A percentile compares a stretch with the other conserved stretches of the same genome.
Evolutionary conservation across 495 filamentous ascomycete species (phyloP).

Genomic region (Podospora australis): DNA sequence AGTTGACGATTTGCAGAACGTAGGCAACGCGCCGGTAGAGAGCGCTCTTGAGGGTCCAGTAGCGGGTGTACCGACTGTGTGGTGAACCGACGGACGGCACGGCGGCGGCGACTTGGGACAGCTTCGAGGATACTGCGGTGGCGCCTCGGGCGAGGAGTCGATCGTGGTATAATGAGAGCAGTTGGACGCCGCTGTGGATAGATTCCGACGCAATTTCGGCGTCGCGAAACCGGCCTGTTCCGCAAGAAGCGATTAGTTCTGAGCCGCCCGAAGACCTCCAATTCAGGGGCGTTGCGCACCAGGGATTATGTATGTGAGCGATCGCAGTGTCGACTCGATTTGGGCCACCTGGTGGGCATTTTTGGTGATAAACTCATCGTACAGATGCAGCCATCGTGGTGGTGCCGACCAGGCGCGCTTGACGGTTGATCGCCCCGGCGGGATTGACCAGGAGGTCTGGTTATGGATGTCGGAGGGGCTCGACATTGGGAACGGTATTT

Average conservation of each 20-base stretch:
- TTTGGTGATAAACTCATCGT: constrained; percentile 88
- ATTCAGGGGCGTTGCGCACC: constrained; percentile 42
- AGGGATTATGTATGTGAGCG: constrained; percentile 91
- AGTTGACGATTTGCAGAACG: constrained; percentile 80
- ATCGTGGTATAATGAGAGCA: constrained; percentile 93
- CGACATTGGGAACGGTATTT: constrained; percentile 5
- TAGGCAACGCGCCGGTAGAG: constrained; percentile 73
- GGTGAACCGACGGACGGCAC: constrained; percentile 54
- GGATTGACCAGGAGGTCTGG: neutral
- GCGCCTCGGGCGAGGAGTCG: constrained; percentile 67
- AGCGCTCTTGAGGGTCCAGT: constrained; percentile 70
- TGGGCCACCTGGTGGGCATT: constrained; percentile 86
- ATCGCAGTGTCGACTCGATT: constrained; percentile 86
- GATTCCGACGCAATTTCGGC: constrained; percentile 92
- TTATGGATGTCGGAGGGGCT: constrained; percentile 9
- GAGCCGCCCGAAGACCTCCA: neutral
- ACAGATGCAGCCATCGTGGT: constrained; percentile 69
- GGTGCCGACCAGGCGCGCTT: constrained; percentile 41
- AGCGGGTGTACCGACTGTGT: constrained; percentile 84
- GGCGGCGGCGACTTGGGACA: constrained; percentile 32
- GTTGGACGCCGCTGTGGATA: constrained; percentile 78
- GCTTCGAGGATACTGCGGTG: constrained; percentile 40
- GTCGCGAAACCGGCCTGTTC: constrained; percentile 81
- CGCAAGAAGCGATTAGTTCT: constrained; percentile 10
- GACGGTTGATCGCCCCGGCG: neutral